Conservation (phyloP, 441 rosid genomes). For the Pelargonium citronellum region DNA sequence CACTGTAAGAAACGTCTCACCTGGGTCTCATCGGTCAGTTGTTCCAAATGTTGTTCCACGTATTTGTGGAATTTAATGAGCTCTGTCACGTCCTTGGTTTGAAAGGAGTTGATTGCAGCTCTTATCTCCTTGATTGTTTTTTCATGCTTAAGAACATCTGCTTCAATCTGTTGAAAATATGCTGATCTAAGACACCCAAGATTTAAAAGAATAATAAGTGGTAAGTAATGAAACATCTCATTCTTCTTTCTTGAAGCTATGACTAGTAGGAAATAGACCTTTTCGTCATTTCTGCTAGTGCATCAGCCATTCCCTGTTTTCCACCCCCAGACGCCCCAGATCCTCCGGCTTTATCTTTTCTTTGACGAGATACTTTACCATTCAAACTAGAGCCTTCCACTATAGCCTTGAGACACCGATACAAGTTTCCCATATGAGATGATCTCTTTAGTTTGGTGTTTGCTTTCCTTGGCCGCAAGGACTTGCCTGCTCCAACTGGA, state of each 20-base stretch:
- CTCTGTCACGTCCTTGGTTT: slow-evolving; percentile 17
- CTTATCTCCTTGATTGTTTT: slow-evolving; percentile 13
- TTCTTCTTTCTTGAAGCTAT: background rate
- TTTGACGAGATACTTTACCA: slow-evolving; percentile 8
- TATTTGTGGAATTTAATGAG: slow-evolving; percentile 15
- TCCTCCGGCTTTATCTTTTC: slow-evolving; percentile 1
- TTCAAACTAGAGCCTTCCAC: slow-evolving; percentile 52
- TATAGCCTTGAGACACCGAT: slow-evolving; percentile 58
- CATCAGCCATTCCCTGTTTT: slow-evolving; percentile 20
- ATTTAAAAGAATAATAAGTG: background rate
- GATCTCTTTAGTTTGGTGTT: slow-evolving; percentile 72
- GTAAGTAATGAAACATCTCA: background rate
- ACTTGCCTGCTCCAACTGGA: slow-evolving; percentile 43
- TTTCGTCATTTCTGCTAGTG: slow-evolving; percentile 18
- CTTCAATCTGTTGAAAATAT: slow-evolving; percentile 21
- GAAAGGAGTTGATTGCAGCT: slow-evolving; percentile 8
- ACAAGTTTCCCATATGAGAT: slow-evolving; percentile 55
- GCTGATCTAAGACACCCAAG: slow-evolving; percentile 14
- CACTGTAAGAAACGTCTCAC: background rate
- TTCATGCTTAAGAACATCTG: slow-evolving; percentile 5
- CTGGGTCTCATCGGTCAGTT: slow-evolving; percentile 18
- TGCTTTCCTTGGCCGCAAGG: slow-evolving; percentile 60
- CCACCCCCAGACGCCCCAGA: background rate
- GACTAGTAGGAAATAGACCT: slow-evolving; percentile 9
- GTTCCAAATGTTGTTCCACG: slow-evolving; percentile 11